phyloP scores from a whole-genome alignment of 1,284 basidiomycete species.

The Apiotrichum gamsii region DNA sequence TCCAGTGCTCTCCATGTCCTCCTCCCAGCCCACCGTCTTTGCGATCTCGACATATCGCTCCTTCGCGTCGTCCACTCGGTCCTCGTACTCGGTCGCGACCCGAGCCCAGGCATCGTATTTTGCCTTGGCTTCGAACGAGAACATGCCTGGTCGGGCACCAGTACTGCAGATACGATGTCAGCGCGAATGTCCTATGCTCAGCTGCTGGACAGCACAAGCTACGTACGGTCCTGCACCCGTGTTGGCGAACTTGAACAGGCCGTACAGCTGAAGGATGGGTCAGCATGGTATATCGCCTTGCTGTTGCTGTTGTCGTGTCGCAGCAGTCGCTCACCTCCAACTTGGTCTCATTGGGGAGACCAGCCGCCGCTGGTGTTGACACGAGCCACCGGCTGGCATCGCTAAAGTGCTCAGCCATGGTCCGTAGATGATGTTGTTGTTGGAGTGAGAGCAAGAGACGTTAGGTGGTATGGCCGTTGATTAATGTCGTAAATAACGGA shows the following conservation, averaged over 20 bases:
- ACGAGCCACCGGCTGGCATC: constrained; percentile 34
- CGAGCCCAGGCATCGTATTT: constrained; percentile 82
- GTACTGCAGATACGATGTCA: too few species aligned
- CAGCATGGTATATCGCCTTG: not conserved
- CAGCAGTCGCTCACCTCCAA: constrained; percentile 28
- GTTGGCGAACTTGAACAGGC: constrained; percentile 72
- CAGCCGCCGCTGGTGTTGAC: constrained; percentile 24
- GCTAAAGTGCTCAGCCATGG: constrained; percentile 17
- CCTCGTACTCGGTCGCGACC: constrained; percentile 52
- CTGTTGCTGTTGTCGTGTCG: not conserved
- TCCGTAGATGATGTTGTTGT: not conserved
- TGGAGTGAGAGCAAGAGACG: not conserved
- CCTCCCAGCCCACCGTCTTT: constrained; percentile 58
- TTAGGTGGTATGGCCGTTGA: too few species aligned
- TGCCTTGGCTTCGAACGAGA: constrained; percentile 70
- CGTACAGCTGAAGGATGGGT: constrained; percentile 61
- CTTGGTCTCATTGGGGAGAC: constrained; percentile 33
- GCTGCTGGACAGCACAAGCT: too few species aligned
- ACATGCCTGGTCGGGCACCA: constrained; percentile 68
- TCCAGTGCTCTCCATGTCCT: constrained; percentile 22
- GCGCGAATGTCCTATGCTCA: too few species aligned
- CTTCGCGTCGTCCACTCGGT: constrained; percentile 38
- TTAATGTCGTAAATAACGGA: too few species aligned
- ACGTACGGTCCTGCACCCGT: constrained; percentile 34
- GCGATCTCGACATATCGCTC: constrained; percentile 66